A percentile compares a stretch with the other conserved stretches of the same genome.
These are phyloP conservation scores for Vigna angularis DNA, from an alignment of 306 rosid genomes.

Conservation along the genomic window DNA sequence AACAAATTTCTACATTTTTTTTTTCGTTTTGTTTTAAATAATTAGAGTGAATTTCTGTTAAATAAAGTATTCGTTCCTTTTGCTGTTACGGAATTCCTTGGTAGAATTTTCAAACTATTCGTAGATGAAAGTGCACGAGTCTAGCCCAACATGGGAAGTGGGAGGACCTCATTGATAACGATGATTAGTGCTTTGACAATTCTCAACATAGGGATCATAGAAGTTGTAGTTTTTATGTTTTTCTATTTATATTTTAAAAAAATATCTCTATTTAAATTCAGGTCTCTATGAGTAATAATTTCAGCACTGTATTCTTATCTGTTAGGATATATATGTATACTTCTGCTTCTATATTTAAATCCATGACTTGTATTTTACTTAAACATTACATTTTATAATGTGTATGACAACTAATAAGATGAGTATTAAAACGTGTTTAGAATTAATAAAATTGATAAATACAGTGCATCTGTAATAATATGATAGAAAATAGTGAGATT, in stretches of 20 bases:
- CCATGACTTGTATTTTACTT: not conserved
- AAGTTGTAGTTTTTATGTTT: not conserved
- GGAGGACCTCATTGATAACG: conserved; percentile 18
- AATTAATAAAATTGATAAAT: no score
- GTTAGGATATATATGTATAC: not conserved
- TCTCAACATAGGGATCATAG: conserved; percentile 2
- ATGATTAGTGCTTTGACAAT: conserved; percentile 36
- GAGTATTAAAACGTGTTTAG: not conserved
- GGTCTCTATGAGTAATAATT: not conserved
- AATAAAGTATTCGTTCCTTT: not conserved
- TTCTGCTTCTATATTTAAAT: not conserved
- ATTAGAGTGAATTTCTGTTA: not conserved
- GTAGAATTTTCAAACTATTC: not conserved
- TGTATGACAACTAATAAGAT: not conserved
- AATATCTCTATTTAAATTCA: not conserved
- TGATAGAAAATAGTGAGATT: not conserved
- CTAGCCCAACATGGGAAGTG: conserved; percentile 39
- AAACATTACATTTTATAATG: not conserved
- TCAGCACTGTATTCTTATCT: not conserved
- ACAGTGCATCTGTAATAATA: no score
- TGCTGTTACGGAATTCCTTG: not conserved
- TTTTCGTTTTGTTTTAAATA: not conserved
- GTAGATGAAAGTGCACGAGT: conserved; percentile 12
- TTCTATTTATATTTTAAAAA: not conserved
- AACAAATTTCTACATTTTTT: not conserved